Percentiles rank a stretch among this genome's conserved stretches.
Evolutionary conservation across 1,139 yeast species (phyloP).

Genomic region (Pichia sp.): DNA sequence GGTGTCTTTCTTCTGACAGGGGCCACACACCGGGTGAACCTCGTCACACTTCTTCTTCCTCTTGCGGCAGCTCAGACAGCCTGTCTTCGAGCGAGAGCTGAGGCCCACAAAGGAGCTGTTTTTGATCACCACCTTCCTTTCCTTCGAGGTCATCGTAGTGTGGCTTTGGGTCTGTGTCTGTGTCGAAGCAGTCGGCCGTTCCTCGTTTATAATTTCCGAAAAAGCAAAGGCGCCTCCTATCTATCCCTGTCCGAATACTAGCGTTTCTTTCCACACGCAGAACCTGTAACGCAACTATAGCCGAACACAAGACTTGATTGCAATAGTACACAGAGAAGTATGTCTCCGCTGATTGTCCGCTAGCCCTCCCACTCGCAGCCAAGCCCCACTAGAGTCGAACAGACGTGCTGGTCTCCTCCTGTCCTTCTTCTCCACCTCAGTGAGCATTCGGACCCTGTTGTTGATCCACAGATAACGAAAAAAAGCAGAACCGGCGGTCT

Average conservation of each 20-base stretch:
- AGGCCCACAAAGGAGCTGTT: constrained; percentile 27
- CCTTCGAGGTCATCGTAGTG: not conserved
- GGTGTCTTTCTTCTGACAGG: constrained; percentile 22
- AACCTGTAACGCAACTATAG: not conserved
- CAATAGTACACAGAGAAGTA: not conserved
- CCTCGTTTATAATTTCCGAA: no score
- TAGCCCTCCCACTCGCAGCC: not conserved
- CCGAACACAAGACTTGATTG: not conserved
- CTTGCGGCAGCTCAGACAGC: constrained; percentile 28
- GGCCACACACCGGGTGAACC: constrained; percentile 29
- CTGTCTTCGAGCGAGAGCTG: constrained; percentile 28
- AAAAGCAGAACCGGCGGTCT: not conserved
- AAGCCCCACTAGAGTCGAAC: no score
- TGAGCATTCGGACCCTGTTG: not conserved
- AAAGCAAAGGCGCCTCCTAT: not conserved
- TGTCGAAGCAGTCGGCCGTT: no score
- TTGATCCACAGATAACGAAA: not conserved
- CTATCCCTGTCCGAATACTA: no score
- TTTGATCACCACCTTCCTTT: constrained; percentile 6
- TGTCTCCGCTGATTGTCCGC: not conserved
- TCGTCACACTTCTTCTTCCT: constrained; percentile 34
- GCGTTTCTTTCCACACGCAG: not conserved
- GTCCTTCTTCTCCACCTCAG: not conserved
- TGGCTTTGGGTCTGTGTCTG: no score
- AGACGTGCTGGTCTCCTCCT: no score